Base-by-base conservation (phyloP, 192 early-diverging fungal genomes). In the Kickxella alabastrina region DNA sequence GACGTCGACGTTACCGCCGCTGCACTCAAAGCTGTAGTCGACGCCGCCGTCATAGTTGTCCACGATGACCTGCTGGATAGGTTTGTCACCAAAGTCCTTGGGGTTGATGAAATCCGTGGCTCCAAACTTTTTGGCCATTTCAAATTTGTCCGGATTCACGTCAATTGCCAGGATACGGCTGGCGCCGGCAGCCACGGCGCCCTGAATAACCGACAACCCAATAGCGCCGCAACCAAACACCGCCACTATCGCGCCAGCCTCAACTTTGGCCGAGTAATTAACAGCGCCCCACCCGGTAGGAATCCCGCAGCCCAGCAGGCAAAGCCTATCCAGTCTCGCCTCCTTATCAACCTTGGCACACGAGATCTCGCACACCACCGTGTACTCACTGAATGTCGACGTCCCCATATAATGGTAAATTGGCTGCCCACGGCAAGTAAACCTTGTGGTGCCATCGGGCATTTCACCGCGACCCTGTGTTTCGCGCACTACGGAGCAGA, bases 211-310 rank as follows among this genome's bases (percentile, higher is more conserved):
- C 34, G 86, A 84, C 50, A 98, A 73, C 17, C 95, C 95, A 35
- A 98, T 92, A 31, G 90, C 90, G 15, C 95, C 95, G 50, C 94
- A 78, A 41, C 95, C 95, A 81, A 98, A 98, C 52, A 98, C 86
- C 23, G 92, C 95, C 10, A 92, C 78, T 0, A 76, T 68, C 14
- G 83, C 77, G 31, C 87, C 89, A 35, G 83, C 71, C 28, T 86
- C 85, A 8, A 95, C 88, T 72, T 94, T 91, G 41, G 92, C 95
- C 6, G 95, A 94, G 59, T 88, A 89, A 36, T 90, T 84, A 41
- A 89, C 93, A 24, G 95, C 95, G 25, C 95, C 95, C 71, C 90
- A 98, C 23, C 92, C 95, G 17, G 95, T 98, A 18, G 95, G 94
- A 31, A 98, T 85, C 26, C 93, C 95, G 60, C 95, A 98, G 14